These are phyloP conservation scores for Purpureocillium takamizusanense DNA, from an alignment of 2,329 filamentous ascomycete species.

Conservation along the genomic window DNA sequence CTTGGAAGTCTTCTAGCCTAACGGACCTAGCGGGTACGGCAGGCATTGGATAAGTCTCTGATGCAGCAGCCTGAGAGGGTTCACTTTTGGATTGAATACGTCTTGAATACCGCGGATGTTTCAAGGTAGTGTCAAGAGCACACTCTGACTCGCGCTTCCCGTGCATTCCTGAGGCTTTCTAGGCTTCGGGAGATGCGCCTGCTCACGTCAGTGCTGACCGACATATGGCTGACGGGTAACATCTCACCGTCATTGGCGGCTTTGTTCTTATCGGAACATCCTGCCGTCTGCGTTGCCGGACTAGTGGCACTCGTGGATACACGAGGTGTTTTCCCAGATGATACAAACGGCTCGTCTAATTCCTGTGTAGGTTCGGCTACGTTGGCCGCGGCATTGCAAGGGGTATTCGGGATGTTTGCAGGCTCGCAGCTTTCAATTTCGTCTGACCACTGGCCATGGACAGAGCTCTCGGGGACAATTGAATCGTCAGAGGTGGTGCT, in stretches of 20 bases:
- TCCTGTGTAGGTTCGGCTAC: no score
- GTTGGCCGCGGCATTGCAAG: no score
- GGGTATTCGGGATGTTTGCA: neutral
- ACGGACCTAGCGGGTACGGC: neutral
- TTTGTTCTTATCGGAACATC: no score
- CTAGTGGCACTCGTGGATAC: no score
- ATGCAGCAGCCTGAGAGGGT: constrained; percentile 19
- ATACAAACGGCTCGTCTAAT: no score
- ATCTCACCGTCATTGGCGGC: no score
- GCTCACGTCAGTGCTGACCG: neutral
- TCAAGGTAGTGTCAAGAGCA: constrained; percentile 13
- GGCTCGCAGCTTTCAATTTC: constrained; percentile 13
- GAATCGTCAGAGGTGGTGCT: neutral
- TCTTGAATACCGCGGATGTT: constrained; percentile 30
- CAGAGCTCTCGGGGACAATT: neutral
- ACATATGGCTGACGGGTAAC: no score
- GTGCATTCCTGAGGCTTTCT: constrained; percentile 11
- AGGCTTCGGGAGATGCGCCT: constrained; percentile 11
- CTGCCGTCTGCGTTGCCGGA: no score
- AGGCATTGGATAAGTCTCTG: constrained; percentile 10
- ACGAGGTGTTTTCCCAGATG: no score
- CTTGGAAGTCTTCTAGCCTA: neutral
- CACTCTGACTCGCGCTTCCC: constrained; percentile 5
- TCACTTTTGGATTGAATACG: constrained; percentile 39
- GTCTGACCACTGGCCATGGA: constrained; percentile 17